Evolutionary conservation across 192 early-diverging fungal genomes (phyloP).

Genomic region (Jimgerdemannia flammicorona): DNA sequence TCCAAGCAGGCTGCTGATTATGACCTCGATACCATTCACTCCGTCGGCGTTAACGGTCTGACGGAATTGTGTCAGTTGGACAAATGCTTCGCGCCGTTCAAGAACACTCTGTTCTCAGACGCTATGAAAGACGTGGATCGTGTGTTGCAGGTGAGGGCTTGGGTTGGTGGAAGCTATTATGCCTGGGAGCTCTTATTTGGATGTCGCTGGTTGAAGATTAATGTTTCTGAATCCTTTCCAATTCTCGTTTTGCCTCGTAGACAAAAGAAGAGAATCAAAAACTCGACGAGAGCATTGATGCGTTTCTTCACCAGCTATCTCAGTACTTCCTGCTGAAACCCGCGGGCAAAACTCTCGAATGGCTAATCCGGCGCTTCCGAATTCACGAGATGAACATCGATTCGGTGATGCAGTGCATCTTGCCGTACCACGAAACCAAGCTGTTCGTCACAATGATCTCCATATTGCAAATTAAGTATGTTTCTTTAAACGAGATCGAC

Average conservation of each 20-base stretch:
- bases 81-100: constrained; percentile 59
- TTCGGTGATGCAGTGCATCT: constrained; percentile 64
- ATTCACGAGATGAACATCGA: constrained; percentile 89
- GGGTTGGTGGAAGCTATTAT: too few species aligned
- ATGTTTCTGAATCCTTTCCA: too few species aligned
- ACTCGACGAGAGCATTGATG: constrained; percentile 70
- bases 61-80: constrained; percentile 68
- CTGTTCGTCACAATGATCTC: constrained; percentile 81
- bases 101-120: constrained; percentile 76
- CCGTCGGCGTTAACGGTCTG: constrained; percentile 78
- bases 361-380: constrained; percentile 82
- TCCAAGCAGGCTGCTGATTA: constrained; percentile 82
- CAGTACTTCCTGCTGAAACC: constrained; percentile 83
- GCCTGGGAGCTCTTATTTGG: background rate
- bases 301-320: constrained; percentile 75
- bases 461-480: constrained; percentile 65
- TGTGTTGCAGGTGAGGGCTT: constrained; percentile 52
- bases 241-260: constrained; percentile 26
- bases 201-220: background rate
- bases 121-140: constrained; percentile 77
- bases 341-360: constrained; percentile 88
- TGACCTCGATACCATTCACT: constrained; percentile 83
- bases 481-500: background rate
- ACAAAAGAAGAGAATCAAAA: constrained; percentile 75
- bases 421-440: constrained; percentile 94